Percentiles rank a stretch among this genome's conserved stretches.
phyloP scores from a whole-genome alignment of 2,329 filamentous ascomycete genomes.

The Fusarium fracticaudum region DNA sequence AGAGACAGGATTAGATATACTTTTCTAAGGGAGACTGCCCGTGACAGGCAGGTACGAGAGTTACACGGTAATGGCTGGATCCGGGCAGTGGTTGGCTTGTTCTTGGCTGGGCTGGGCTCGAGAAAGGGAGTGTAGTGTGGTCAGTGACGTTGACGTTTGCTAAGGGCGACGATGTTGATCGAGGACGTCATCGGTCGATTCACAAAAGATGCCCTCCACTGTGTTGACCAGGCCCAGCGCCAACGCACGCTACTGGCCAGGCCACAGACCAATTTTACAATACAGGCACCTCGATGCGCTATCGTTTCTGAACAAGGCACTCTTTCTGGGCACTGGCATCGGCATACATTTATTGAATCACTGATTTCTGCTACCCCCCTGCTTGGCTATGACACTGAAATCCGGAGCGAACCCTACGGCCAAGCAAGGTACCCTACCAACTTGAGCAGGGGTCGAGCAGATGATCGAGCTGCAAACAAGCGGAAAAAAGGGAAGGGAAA shows the following conservation, averaged over 20 bases:
- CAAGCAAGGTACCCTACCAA: constrained; percentile 10
- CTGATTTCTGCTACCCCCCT: constrained; percentile 9
- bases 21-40: constrained; percentile 17
- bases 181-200: constrained; percentile 48
- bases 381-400: constrained; percentile 10
- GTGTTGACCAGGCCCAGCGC: constrained; percentile 18
- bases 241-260: constrained; percentile 8
- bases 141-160: constrained; percentile 52
- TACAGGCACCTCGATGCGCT: constrained; percentile 6
- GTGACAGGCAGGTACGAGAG: constrained; percentile 33
- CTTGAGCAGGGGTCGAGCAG: constrained; percentile 22
- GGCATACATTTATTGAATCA: constrained; percentile 22
- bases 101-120: not conserved
- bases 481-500: not conserved
- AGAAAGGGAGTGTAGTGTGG: constrained; percentile 14
- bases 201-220: not conserved
- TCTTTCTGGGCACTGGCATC: not conserved
- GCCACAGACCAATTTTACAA: not conserved
- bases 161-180: constrained; percentile 41
- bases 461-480: constrained; percentile 17
- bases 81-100: constrained; percentile 14
- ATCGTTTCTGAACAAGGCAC: constrained; percentile 17
- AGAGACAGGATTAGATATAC: constrained; percentile 42
- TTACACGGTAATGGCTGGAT: constrained; percentile 33
- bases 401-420: constrained; percentile 32